These are phyloP conservation scores for Metschnikowia santaceciliae DNA, from an alignment of 805 yeast genomes.

Conservation along the genomic window DNA sequence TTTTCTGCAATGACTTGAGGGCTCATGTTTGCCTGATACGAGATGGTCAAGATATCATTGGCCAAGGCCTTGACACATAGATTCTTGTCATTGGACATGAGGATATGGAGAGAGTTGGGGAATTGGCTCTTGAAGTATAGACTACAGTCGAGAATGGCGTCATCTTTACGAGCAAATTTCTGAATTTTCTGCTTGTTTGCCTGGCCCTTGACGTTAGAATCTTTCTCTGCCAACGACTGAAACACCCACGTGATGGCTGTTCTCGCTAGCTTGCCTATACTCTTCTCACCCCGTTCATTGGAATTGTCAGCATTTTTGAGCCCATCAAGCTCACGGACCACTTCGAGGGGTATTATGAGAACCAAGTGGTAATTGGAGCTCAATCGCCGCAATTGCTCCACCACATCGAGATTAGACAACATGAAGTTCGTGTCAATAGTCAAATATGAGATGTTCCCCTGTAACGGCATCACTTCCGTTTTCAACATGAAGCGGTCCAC, in stretches of 20 bases:
- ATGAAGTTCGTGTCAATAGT: conserved; percentile 84
- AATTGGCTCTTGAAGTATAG: conserved; percentile 48
- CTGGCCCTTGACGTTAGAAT: conserved; percentile 61
- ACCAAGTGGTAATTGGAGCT: conserved; percentile 41
- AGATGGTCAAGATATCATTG: conserved; percentile 62
- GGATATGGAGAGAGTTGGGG: conserved; percentile 42
- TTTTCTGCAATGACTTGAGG: conserved; percentile 41
- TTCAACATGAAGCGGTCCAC: conserved; percentile 13
- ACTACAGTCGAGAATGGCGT: conserved; percentile 83
- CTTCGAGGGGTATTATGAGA: conserved; percentile 67
- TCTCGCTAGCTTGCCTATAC: conserved; percentile 59
- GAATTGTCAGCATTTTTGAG: conserved; percentile 48
- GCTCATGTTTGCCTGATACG: conserved; percentile 43
- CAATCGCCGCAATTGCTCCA: conserved; percentile 48
- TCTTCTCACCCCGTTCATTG: conserved; percentile 14
- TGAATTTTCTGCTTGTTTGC: conserved; percentile 51
- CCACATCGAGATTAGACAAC: conserved; percentile 57
- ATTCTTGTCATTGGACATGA: conserved; percentile 80
- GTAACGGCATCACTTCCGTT: conserved; percentile 11
- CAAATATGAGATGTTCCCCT: conserved; percentile 37
- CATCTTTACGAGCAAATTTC: conserved; percentile 54
- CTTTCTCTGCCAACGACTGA: conserved; percentile 47
- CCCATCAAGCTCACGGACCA: conserved; percentile 78
- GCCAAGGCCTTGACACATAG: conserved; percentile 73
- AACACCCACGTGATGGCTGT: conserved; percentile 79